Evolutionary conservation across 192 early-diverging fungal species (phyloP), one percentile per base, ranked within the genome.

Genomic region (Jimgerdemannia flammicorona): DNA sequence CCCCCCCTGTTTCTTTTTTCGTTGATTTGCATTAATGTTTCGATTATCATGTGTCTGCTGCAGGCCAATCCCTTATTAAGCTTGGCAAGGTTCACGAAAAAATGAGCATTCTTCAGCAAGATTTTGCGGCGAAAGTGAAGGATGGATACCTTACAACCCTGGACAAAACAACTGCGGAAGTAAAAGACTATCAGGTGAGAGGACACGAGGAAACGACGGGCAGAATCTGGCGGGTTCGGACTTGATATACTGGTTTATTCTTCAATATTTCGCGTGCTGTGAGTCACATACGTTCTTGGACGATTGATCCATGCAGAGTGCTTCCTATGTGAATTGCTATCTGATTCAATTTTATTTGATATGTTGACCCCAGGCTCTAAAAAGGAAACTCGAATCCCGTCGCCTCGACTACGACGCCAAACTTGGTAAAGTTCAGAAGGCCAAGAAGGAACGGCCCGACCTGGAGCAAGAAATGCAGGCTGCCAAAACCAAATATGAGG

Each of bases 401-500:
- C 88, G 98, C 69, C 83, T 93, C 66, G 96, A 99, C 71, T 97
- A 95, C 83, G 98, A 99, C 82, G 90, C 93, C 54, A 98, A 96
- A 82, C 79, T 93, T 40, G 89, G 89, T 83, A 94, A 93, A 80
- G 88, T 93, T n/a, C 93, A 96, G 75, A 96, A 94, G 75, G 86
- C 88, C 67, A 95, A 96, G 82, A 97, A 96, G 84, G 95, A 97
- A 73, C 94, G 91, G 59, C 90, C 93, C n/a, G 90, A 93, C 18
- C 87, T 94, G 70, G 96, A 96, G 74, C 94, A 99, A 70, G 97
- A 99, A 70, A 87, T 93, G 77, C 89, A 94, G 43, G 90, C 93
- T 0, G 90, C 96, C 9, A 96, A 96, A 80, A 82, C 89, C 20
- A 97, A 97, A 79, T 99, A 98, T 75, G 96, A 99, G 70, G 97